These are phyloP conservation scores for Pleodorina starrii DNA, from an alignment of 139 green algal species.

Conservation along the genomic window DNA sequence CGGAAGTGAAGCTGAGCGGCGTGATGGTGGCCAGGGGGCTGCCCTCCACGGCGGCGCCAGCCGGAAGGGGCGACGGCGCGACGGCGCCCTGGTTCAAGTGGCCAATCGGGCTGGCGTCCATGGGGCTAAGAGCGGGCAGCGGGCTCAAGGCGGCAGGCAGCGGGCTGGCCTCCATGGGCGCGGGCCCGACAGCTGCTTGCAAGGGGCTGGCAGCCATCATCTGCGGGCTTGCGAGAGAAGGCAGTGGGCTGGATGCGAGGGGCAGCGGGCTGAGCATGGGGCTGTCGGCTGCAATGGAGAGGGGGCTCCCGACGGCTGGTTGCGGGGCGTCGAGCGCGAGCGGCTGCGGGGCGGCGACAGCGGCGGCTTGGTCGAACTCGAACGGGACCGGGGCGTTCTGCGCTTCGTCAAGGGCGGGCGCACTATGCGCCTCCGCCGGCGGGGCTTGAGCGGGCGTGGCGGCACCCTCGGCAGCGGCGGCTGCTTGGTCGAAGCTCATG, in stretches of 20 bases:
- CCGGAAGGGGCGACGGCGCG: constrained; percentile 1
- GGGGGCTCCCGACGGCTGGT: background rate
- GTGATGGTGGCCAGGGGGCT: background rate
- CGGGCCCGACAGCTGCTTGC: background rate
- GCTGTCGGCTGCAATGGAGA: background rate
- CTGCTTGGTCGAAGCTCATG: background rate
- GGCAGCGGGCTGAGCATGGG: background rate
- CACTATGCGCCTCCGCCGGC: too few species aligned
- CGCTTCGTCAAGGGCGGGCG: too few species aligned
- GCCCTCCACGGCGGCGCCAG: too few species aligned
- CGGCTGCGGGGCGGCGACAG: background rate
- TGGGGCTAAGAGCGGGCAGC: background rate
- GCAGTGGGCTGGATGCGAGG: background rate
- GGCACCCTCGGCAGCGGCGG: background rate
- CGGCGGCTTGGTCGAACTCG: too few species aligned
- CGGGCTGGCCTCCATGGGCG: background rate
- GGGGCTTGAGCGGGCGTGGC: background rate
- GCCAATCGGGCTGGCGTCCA: constrained; percentile 11
- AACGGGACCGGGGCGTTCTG: too few species aligned
- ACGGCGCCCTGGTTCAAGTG: background rate
- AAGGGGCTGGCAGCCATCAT: background rate
- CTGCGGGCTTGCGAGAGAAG: too few species aligned
- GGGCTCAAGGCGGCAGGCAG: background rate
- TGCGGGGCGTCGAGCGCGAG: background rate
- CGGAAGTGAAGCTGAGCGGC: constrained; percentile 14